phyloP scores from a whole-genome alignment of 139 green algal genomes.

The Diplosphaera chodatii region DNA sequence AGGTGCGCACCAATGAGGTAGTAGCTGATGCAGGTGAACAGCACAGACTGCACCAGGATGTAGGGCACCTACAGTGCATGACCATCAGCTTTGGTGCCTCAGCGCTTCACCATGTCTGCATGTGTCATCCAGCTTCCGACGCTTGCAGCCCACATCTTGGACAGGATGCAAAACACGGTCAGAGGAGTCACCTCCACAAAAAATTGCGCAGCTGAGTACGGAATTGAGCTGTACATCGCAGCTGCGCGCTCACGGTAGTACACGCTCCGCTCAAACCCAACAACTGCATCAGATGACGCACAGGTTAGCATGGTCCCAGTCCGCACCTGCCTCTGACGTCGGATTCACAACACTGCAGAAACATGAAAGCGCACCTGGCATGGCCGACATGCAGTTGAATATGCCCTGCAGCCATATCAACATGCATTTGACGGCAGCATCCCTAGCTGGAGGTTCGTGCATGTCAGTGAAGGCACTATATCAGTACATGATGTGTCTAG shows the following conservation, averaged over 20 bases:
- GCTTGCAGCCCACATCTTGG: too few relatives aligned
- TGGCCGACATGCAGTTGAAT: slow-evolving; percentile 42
- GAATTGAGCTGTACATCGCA: slow-evolving; percentile 23
- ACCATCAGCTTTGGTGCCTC: too few relatives aligned
- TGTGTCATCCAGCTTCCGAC: too few relatives aligned
- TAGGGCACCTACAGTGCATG: slow-evolving; percentile 5
- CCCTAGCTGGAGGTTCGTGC: too few relatives aligned
- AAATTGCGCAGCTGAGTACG: slow-evolving; percentile 13
- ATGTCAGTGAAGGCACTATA: too few relatives aligned
- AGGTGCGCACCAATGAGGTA: slow-evolving; percentile 25
- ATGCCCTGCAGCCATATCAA: slow-evolving; percentile 24
- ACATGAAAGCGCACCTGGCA: slow-evolving; percentile 1
- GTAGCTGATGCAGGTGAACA: slow-evolving; percentile 14
- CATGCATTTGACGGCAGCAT: background rate
- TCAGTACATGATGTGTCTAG: too few relatives aligned
- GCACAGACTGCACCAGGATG: background rate
- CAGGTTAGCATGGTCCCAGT: too few relatives aligned
- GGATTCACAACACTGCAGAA: too few relatives aligned
- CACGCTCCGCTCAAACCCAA: slow-evolving; percentile 23
- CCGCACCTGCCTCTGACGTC: too few relatives aligned
- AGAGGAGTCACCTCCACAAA: slow-evolving; percentile 30
- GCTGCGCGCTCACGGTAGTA: slow-evolving; percentile 33
- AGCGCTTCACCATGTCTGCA: too few relatives aligned
- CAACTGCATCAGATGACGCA: too few relatives aligned
- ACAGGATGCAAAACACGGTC: too few relatives aligned